phyloP scores from a whole-genome alignment of 2,329 filamentous ascomycete genomes.

The Pseudopyrenochaeta lycopersici region DNA sequence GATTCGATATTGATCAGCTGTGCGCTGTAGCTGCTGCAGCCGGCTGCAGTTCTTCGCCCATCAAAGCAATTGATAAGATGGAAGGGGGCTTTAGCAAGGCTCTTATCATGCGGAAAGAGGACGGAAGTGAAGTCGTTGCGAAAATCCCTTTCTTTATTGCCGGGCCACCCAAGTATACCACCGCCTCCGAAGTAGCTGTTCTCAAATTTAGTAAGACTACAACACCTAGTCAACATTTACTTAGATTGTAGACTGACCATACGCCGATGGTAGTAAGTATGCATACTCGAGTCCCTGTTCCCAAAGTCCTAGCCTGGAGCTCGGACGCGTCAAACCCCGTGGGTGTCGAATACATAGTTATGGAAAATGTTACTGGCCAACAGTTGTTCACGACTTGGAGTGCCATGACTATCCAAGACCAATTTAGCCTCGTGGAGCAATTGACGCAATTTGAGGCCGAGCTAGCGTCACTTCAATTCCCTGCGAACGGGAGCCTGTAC shows the following conservation, averaged over 20 bases:
- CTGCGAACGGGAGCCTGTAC: slow-evolving; percentile 45
- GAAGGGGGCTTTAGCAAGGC: slow-evolving; percentile 46
- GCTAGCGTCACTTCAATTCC: slow-evolving; percentile 34
- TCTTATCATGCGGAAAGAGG: slow-evolving; percentile 33
- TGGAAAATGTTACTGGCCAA: slow-evolving; percentile 41
- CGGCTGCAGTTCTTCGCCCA: slow-evolving; percentile 23
- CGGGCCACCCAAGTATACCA: slow-evolving; percentile 40
- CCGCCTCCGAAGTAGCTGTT: slow-evolving; percentile 48
- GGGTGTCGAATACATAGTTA: slow-evolving; percentile 48
- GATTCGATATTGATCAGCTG: slow-evolving; percentile 40
- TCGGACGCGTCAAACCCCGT: slow-evolving; percentile 37
- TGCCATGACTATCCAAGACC: slow-evolving; percentile 30
- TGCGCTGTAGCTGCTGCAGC: slow-evolving; percentile 34
- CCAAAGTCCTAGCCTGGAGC: slow-evolving; percentile 38
- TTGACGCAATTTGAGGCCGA: slow-evolving; percentile 34
- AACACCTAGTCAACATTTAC: slow-evolving; percentile 20
- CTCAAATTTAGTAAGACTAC: slow-evolving; percentile 37
- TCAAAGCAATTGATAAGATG: slow-evolving; percentile 42
- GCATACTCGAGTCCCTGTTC: slow-evolving; percentile 33
- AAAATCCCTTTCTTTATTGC: slow-evolving; percentile 41
- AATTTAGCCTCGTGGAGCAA: slow-evolving; percentile 35
- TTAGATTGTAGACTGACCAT: slow-evolving; percentile 13
- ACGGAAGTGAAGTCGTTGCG: slow-evolving; percentile 23
- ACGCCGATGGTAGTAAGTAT: slow-evolving; percentile 7
- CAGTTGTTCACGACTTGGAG: slow-evolving; percentile 43